Percentiles rank a stretch among this genome's conserved stretches.
These are phyloP conservation scores for Dictyophora rubrovolvata DNA, from an alignment of 768 basidiomycete species.

Conservation along the genomic window DNA sequence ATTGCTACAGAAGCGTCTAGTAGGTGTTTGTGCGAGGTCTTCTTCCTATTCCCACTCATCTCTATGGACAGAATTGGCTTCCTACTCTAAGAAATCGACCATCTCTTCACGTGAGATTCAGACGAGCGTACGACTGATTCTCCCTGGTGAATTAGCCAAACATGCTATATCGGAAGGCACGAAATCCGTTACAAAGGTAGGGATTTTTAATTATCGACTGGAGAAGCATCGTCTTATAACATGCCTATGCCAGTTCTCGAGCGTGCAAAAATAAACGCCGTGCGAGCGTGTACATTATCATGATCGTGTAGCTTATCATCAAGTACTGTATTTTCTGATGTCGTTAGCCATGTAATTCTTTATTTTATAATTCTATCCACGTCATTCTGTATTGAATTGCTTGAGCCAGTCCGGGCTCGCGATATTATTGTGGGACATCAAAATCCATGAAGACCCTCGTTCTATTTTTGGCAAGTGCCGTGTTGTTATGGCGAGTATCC, in stretches of 20 bases:
- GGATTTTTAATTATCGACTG: conserved; percentile 7
- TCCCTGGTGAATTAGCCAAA: conserved; percentile 93
- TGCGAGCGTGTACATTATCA: conserved; percentile 3
- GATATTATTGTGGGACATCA: not conserved
- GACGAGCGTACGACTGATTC: conserved; percentile 91
- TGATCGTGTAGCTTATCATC: not conserved
- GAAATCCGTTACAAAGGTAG: conserved; percentile 81
- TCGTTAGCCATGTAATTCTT: not conserved
- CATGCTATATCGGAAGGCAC: conserved; percentile 93
- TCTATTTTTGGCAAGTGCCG: not conserved
- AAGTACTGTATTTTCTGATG: not conserved
- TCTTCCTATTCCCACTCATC: not conserved
- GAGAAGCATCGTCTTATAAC: not conserved
- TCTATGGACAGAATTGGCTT: conserved; percentile 62
- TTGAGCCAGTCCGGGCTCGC: no score
- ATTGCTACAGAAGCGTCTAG: conserved; percentile 87
- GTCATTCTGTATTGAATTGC: not conserved
- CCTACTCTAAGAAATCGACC: conserved; percentile 97
- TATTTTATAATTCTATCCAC: not conserved
- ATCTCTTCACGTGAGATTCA: conserved; percentile 99
- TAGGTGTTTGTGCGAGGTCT: conserved; percentile 26
- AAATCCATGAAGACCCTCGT: not conserved
- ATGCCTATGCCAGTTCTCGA: conserved; percentile 45
- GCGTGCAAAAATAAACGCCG: conserved; percentile 50
- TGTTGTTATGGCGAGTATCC: not conserved